Evolutionary conservation across 495 filamentous ascomycete species (phyloP).

Genomic region (Penicillium cosmopolitanum): DNA sequence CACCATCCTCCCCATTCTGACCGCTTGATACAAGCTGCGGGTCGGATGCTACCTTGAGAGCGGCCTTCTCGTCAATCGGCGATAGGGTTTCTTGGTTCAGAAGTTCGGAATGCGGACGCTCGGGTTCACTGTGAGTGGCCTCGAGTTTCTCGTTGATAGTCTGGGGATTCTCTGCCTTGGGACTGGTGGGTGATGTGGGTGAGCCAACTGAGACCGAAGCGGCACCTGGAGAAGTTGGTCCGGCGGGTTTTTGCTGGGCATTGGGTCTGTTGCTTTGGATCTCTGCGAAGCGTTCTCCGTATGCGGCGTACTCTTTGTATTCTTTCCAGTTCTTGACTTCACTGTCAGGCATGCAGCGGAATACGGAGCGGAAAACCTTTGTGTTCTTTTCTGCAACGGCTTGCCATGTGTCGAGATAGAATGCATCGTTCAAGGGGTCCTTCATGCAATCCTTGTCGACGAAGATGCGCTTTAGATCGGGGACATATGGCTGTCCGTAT

Average conservation of each 20-base stretch:
- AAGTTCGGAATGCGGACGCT: constrained; percentile 30
- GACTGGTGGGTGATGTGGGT: constrained; percentile 20
- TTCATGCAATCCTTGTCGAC: constrained; percentile 72
- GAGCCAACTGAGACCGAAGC: constrained; percentile 21
- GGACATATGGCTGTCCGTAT: constrained; percentile 58
- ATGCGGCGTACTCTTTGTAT: constrained; percentile 85
- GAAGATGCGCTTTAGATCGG: constrained; percentile 67
- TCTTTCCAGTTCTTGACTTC: constrained; percentile 93
- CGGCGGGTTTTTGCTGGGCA: constrained; percentile 46
- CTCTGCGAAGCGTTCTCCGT: constrained; percentile 77
- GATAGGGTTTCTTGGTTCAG: constrained; percentile 34
- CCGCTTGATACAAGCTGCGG: constrained; percentile 20
- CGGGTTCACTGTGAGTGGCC: constrained; percentile 16
- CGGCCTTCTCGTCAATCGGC: constrained; percentile 49
- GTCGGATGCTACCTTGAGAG: constrained; percentile 35
- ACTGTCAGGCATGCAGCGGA: constrained; percentile 95
- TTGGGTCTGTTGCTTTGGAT: constrained; percentile 56
- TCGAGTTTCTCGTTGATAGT: constrained; percentile 35
- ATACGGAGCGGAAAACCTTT: constrained; percentile 87
- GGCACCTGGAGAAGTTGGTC: constrained; percentile 32
- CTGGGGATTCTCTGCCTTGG: constrained; percentile 28
- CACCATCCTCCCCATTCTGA: constrained; percentile 26
- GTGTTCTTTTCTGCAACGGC: constrained; percentile 93
- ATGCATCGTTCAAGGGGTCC: constrained; percentile 81
- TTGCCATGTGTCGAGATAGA: constrained; percentile 88